Evolutionary conservation across 768 basidiomycete species (phyloP).

Genomic region (Trametes elegans): DNA sequence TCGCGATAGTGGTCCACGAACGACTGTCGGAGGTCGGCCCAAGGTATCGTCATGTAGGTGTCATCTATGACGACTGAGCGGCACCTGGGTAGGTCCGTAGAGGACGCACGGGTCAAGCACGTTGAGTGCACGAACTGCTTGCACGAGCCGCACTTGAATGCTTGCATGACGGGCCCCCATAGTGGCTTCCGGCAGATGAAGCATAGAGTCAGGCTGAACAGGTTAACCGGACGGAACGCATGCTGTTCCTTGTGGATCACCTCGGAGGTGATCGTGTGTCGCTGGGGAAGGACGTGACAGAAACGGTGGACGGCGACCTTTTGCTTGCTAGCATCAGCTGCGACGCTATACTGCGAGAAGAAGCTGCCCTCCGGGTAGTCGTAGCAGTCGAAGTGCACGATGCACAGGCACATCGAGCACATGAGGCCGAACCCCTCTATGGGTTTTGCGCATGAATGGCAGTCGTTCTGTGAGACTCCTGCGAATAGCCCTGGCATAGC

Average conservation of each 20-base stretch:
- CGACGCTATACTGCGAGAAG: constrained; percentile 50
- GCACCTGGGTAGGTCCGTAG: constrained; percentile 38
- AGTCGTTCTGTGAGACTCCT: constrained; percentile 41
- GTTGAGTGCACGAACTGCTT: constrained; percentile 54
- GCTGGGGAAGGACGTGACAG: constrained; percentile 43
- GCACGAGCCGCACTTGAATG: constrained; percentile 61
- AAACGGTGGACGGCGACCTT: constrained; percentile 64
- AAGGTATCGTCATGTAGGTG: constrained; percentile 49
- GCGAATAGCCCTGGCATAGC: constrained; percentile 26
- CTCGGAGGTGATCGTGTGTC: constrained; percentile 24
- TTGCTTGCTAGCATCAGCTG: constrained; percentile 45
- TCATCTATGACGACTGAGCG: constrained; percentile 39
- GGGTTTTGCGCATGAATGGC: constrained; percentile 51
- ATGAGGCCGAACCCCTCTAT: constrained; percentile 70
- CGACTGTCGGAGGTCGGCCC: constrained; percentile 50
- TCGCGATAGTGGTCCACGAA: constrained; percentile 53
- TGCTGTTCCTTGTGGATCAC: constrained; percentile 41
- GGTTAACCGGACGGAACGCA: constrained; percentile 53
- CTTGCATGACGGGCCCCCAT: constrained; percentile 70
- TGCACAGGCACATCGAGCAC: constrained; percentile 68
- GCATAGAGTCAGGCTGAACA: constrained; percentile 76
- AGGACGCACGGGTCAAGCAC: constrained; percentile 39
- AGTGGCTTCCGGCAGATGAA: constrained; percentile 64
- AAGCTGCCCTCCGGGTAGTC: constrained; percentile 64
- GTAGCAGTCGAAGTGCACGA: constrained; percentile 79